Base-by-base conservation (phyloP, 2,329 filamentous ascomycete species). In the Neofusicoccum laricinum region DNA sequence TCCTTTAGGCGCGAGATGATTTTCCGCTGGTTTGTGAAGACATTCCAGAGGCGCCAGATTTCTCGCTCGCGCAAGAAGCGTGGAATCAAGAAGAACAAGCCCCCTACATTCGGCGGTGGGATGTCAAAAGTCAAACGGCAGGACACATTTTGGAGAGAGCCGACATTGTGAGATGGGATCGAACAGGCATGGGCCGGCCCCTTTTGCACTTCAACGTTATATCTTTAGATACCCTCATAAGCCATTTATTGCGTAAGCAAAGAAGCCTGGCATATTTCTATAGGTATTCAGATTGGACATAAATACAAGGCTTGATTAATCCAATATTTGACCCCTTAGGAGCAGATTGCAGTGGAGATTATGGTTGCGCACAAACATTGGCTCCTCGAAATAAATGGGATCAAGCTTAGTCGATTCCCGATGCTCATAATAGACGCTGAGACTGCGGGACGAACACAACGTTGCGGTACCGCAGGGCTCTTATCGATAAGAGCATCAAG, bases 31-130 rank as follows among this genome's bases (percentile, higher is more conserved):
- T 64, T 64, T 38, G 53, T 61, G 21, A 57, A 57, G 40, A 59
- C 25, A 21, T 64, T 61, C 38, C 53, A 64, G 34, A 58, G 55
- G 12, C 55, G 45, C 5, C 10, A 51, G 25, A 64, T 64, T 25
- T 40, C 53, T 14, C 36, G 38, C 12, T 64, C 51, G 10, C 51
- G 63, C n/a, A 64, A 64, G 63, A 64, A 61, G 63, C 51, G 63
- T 15, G 53, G 51, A 10, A 43, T 49, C 21, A 32, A 46, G 30
- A 59, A 59, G 55, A 14, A 40, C 10, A 34, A 48, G 55, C 25
- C 21, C 1, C 7, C 15, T 4, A 43, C 14, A 17, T 51, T 48
- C 21, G 21, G n/a, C 12, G 34, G 48, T 12, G 51, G 41, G 8
- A 58, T 57, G 46, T 19, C 45, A n/a, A 61, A 61, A 32, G 36